phyloP scores from a whole-genome alignment of 805 yeast genomes.

The Kockiozyma suomiensis region DNA sequence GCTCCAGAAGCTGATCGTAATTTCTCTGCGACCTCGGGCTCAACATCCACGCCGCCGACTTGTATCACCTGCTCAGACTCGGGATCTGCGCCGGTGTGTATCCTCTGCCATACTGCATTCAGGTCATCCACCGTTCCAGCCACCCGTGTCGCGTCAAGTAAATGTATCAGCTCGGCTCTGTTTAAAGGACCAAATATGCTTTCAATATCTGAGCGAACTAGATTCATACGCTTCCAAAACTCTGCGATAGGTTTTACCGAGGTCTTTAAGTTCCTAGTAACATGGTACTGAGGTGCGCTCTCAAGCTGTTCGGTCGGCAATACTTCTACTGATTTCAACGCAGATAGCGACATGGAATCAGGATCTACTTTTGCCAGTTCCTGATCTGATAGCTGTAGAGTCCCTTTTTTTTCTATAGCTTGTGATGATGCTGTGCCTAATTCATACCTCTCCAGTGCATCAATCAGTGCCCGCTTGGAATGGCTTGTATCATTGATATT shows the following conservation, averaged over 20 bases:
- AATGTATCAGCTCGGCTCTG: conserved; percentile 18
- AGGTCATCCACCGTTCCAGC: background rate
- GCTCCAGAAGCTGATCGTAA: background rate
- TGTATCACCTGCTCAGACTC: background rate
- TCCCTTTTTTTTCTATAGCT: background rate
- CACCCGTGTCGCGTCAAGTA: conserved; percentile 19
- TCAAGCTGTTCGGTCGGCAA: conserved; percentile 4
- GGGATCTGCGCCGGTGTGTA: conserved; percentile 10
- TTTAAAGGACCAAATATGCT: conserved; percentile 20
- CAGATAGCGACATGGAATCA: no score
- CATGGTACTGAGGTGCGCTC: background rate
- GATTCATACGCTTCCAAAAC: conserved; percentile 14
- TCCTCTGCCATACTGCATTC: conserved; percentile 16
- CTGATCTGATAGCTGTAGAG: no score
- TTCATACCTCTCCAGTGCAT: background rate
- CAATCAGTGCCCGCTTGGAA: background rate
- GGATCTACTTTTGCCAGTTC: no score
- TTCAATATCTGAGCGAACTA: conserved; percentile 24
- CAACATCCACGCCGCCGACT: background rate
- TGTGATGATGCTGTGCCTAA: background rate
- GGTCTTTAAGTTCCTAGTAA: background rate
- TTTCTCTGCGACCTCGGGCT: background rate
- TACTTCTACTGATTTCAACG: background rate
- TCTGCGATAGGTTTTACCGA: background rate
- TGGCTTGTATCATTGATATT: background rate